Evolutionary conservation across 2,329 filamentous ascomycete species (phyloP).

Genomic region (Tolypocladium nubicola): DNA sequence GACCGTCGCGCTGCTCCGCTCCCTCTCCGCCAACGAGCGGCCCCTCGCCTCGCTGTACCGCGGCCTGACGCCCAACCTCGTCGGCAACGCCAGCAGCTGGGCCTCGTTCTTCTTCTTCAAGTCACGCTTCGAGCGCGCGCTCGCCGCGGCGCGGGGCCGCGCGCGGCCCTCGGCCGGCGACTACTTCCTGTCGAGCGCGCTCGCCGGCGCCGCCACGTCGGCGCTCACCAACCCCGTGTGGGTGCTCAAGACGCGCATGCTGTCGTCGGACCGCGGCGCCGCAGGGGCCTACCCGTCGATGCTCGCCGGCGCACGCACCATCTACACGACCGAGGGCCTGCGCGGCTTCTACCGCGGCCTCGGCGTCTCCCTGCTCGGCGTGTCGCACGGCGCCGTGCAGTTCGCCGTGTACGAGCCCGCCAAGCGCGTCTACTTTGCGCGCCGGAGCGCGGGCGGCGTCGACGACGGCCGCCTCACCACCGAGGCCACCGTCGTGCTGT

Average conservation of each 20-base stretch:
- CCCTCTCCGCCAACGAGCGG: conserved; percentile 37
- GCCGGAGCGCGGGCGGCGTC: conserved; percentile 12
- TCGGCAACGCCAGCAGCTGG: conserved; percentile 88
- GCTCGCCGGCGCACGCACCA: conserved; percentile 54
- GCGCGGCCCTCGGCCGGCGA: conserved; percentile 42
- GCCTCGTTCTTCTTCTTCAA: conserved; percentile 83
- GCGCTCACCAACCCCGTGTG: conserved; percentile 89
- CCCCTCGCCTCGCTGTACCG: conserved; percentile 69
- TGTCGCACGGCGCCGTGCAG: conserved; percentile 86
- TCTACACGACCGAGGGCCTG: conserved; percentile 62
- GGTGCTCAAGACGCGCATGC: conserved; percentile 97
- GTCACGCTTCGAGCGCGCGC: conserved; percentile 35
- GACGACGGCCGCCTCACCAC: conserved; percentile 41
- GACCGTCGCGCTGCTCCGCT: conserved; percentile 41
- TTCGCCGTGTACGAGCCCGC: conserved; percentile 86
- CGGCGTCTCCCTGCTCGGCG: conserved; percentile 71
- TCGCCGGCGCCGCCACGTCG: conserved; percentile 63
- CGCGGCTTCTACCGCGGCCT: conserved; percentile 82
- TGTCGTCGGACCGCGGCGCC: conserved; percentile 66
- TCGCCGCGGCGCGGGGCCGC: conserved; percentile 18
- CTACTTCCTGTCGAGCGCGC: conserved; percentile 71
- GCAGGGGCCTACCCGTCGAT: conserved; percentile 76
- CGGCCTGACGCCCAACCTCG: conserved; percentile 78
- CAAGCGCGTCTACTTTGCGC: conserved; percentile 45
- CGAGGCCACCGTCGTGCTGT: conserved; percentile 70